phyloP scores from a whole-genome alignment of 805 yeast species.

The Phaffomyces antillensis region DNA sequence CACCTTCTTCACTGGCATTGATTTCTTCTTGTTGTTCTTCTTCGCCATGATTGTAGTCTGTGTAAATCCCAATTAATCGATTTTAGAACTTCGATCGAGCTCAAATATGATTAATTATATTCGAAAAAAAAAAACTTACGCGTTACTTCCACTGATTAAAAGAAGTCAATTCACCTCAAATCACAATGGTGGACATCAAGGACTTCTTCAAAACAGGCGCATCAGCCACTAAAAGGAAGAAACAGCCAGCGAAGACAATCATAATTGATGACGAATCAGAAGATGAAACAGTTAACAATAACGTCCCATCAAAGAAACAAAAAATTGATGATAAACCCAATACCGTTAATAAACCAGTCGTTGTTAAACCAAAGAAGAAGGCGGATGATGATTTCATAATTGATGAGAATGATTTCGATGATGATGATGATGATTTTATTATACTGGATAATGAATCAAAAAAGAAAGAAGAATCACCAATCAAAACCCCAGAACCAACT shows the following conservation, averaged over 20 bases:
- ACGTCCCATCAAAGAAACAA: conserved; percentile 8
- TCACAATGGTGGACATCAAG: conserved; percentile 29
- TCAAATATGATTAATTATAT: too few relatives aligned
- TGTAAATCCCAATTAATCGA: neutral
- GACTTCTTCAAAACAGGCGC: conserved; percentile 27
- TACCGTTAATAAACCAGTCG: neutral
- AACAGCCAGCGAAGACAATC: conserved; percentile 6
- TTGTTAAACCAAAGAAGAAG: too few relatives aligned
- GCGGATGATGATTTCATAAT: conserved; percentile 22
- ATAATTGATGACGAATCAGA: conserved; percentile 23
- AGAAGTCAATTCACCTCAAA: too few relatives aligned
- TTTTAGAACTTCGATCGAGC: too few relatives aligned
- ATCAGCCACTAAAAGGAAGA: conserved; percentile 6
- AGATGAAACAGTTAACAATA: conserved; percentile 17
- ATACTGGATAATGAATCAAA: neutral
- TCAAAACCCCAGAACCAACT: neutral
- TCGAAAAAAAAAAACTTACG: neutral
- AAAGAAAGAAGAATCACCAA: neutral
- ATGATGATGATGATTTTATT: neutral
- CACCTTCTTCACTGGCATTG: neutral
- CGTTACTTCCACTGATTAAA: neutral
- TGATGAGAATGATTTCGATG: conserved; percentile 15
- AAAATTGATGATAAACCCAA: neutral
- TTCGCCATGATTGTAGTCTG: conserved; percentile 12
- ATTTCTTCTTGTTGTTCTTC: conserved; percentile 13